Conservation (phyloP, 2,329 filamentous ascomycete species). For the Aspergillus fijiensis region DNA sequence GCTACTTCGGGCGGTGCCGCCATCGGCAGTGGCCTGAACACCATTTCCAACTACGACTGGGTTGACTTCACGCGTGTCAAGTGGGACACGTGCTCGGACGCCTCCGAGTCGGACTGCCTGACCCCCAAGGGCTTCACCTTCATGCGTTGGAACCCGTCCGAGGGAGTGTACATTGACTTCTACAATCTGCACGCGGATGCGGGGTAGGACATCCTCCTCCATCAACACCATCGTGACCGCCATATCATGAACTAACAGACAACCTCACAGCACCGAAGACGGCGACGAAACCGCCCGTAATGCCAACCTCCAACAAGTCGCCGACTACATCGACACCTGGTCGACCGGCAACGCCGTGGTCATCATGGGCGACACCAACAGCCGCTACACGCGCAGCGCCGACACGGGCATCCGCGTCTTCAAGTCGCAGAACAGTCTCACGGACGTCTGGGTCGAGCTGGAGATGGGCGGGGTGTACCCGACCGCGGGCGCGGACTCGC, state of each 20-base stretch:
- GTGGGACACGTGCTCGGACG: slow-evolving; percentile 55
- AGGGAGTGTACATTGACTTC: slow-evolving; percentile 59
- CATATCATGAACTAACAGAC: background rate
- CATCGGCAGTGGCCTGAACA: slow-evolving; percentile 65
- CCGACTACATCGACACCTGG: slow-evolving; percentile 56
- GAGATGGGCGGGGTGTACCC: slow-evolving; percentile 51
- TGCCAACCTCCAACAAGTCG: slow-evolving; percentile 60
- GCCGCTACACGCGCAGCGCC: slow-evolving; percentile 58
- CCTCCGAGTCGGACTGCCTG: slow-evolving; percentile 59
- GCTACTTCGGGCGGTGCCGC: slow-evolving; percentile 64
- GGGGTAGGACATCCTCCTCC: slow-evolving; percentile 39
- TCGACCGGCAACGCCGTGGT: slow-evolving; percentile 62
- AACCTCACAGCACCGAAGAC: slow-evolving; percentile 40
- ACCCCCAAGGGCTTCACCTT: slow-evolving; percentile 70
- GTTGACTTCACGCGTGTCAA: slow-evolving; percentile 57
- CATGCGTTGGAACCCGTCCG: slow-evolving; percentile 57
- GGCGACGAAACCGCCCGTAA: slow-evolving; percentile 58
- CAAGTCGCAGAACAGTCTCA: slow-evolving; percentile 52
- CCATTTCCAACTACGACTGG: slow-evolving; percentile 60
- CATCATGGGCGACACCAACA: slow-evolving; percentile 65
- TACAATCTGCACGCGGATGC: slow-evolving; percentile 70
- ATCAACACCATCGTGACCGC: background rate
- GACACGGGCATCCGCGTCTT: slow-evolving; percentile 55
- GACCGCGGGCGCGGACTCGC: slow-evolving; percentile 34
- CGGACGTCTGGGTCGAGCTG: slow-evolving; percentile 61